These are phyloP conservation scores for Quercus alba DNA, from an alignment of 306 rosid species.

Conservation along the genomic window DNA sequence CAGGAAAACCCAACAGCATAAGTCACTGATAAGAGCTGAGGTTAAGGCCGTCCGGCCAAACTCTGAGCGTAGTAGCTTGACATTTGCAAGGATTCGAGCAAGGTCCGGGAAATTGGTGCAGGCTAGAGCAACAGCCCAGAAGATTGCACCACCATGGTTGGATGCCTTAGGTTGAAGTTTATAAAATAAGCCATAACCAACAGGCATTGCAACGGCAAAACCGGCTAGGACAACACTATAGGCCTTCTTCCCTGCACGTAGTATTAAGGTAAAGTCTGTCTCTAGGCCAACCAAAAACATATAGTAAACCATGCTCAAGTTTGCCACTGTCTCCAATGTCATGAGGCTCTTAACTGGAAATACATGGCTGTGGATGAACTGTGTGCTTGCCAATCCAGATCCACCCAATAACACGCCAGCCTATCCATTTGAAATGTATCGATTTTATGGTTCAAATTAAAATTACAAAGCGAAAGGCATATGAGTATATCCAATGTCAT, in stretches of 20 bases:
- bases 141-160: slow-evolving; percentile 9
- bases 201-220: slow-evolving; percentile 13
- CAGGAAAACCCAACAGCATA: slow-evolving; percentile 37
- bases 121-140: slow-evolving; percentile 36
- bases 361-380: neutral
- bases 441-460: too few species aligned
- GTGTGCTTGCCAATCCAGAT: neutral
- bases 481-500: too few species aligned
- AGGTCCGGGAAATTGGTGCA: slow-evolving; percentile 44
- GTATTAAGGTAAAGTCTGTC: slow-evolving; percentile 27
- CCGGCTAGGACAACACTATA: slow-evolving; percentile 34
- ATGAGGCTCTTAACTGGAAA: slow-evolving; percentile 8
- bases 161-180: neutral
- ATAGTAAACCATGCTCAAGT: slow-evolving; percentile 33
- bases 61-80: slow-evolving; percentile 42
- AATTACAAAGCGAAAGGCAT: too few species aligned
- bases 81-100: slow-evolving; percentile 34
- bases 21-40: slow-evolving; percentile 38
- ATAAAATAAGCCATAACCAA: slow-evolving; percentile 22
- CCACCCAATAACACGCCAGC: slow-evolving; percentile 38
- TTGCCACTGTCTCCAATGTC: slow-evolving; percentile 24
- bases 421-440: slow-evolving; percentile 5
- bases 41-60: slow-evolving; percentile 37
- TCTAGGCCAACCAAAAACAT: slow-evolving; percentile 48
- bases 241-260: slow-evolving; percentile 25